Evolutionary conservation across 495 filamentous ascomycete genomes (phyloP).

Genomic region (Penicillium riverlandense): DNA sequence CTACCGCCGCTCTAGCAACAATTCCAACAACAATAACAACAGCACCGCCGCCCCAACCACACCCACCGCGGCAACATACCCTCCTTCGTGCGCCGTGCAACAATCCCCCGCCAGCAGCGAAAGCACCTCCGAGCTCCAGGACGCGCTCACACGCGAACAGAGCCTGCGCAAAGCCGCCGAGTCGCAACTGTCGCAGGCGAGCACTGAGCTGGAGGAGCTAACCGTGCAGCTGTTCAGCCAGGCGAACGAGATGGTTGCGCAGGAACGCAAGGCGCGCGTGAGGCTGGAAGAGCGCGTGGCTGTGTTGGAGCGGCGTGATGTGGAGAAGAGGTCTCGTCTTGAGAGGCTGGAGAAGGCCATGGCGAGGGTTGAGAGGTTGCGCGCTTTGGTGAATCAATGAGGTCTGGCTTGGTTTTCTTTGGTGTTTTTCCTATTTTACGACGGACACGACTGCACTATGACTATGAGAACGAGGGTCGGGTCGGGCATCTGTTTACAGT

Average conservation of each 20-base stretch:
- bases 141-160: constrained; percentile 66
- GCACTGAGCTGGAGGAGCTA: constrained; percentile 81
- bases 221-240: constrained; percentile 81
- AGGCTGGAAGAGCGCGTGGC: constrained; percentile 69
- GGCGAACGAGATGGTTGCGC: constrained; percentile 95
- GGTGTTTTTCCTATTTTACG: constrained; percentile 8
- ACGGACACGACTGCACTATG: constrained; percentile 13
- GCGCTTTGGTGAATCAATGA: constrained; percentile 55
- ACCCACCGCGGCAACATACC: constrained; percentile 17
- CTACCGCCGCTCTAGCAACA: constrained; percentile 33
- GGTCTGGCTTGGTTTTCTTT: not conserved
- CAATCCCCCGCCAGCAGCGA: constrained; percentile 18
- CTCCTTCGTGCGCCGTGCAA: constrained; percentile 5
- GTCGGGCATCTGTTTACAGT: constrained; percentile 1
- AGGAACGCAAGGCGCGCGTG: constrained; percentile 73
- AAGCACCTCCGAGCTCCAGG: constrained; percentile 53
- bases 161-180: constrained; percentile 68
- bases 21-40: constrained; percentile 30
- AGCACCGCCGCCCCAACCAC: constrained; percentile 28
- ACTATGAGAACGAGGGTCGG: constrained; percentile 7
- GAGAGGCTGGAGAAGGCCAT: constrained; percentile 75
- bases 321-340: constrained; percentile 61
- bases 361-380: constrained; percentile 64
- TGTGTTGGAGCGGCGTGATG: constrained; percentile 61
- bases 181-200: constrained; percentile 59